Base-by-base conservation (phyloP, 2,329 filamentous ascomycete genomes). In the Cladosporium colombiae region DNA sequence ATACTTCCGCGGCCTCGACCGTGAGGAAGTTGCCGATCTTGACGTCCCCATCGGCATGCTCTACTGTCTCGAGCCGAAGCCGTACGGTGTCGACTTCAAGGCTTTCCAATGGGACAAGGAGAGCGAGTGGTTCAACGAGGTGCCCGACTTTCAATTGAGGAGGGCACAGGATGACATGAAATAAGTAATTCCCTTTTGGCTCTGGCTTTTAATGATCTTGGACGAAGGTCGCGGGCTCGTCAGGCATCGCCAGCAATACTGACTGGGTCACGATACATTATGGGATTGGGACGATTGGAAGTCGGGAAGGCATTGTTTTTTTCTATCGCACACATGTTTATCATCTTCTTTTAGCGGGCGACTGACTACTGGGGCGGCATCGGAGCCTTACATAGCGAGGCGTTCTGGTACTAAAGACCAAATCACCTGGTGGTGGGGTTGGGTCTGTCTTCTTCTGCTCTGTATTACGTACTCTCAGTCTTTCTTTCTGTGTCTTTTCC, bases 21-120 rank as follows among this genome's bases (percentile, higher is more conserved):
- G 93, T 40, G 89, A 97, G 69, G 91, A 97, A 74, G 96, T 99
- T 68, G 94, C 95, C 14, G 92, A 97, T 73, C 86, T 99, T 68
- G 94, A 98, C 75, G 91, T 97, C 55, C 95, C 95, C 0, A 82
- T 99, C 58, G 95, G 95, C 21, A 93, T 97, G 83, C 84, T 97
- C 8, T 99, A 96, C 78, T 91, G 93, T 71, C 90, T 99, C 57
- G 94, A 99, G 79, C 95, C 95, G 69, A 97, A 97, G 83, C 95
- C 95, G 0, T 99, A 99, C 71, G 95, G 95, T 16, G 93, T 97
- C 66, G 94, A 97, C 68, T 97, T 98, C 81, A 94, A 96, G 77
- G 94, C 93, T 0, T 99, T 96, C 82, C 87, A 89, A 68, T 99
- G 97, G 81, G 91, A 97, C 75, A 86, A 91, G 68, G 82, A 85